These are phyloP conservation scores for Cladobotryum mycophilum DNA, from an alignment of 2,329 filamentous ascomycete genomes.

Conservation along the genomic window DNA sequence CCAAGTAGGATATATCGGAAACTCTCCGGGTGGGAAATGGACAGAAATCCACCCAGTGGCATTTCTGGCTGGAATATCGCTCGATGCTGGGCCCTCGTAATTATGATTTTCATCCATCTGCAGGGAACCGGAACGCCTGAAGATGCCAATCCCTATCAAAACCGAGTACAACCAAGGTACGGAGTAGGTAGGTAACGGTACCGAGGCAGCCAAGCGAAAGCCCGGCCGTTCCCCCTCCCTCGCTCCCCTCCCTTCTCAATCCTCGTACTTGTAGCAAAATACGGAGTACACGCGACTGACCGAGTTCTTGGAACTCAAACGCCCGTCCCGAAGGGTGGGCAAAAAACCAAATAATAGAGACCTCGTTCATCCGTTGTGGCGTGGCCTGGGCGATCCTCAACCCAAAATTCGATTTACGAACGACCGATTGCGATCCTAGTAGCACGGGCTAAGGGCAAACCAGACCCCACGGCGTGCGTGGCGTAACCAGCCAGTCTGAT, in stretches of 20 bases:
- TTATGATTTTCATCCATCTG: no score
- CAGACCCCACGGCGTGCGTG: slow-evolving; percentile 15
- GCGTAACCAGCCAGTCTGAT: slow-evolving; percentile 12
- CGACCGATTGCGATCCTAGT: slow-evolving; percentile 10
- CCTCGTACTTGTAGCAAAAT: no score
- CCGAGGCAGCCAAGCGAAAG: no score
- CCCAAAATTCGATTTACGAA: slow-evolving; percentile 26
- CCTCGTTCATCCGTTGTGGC: slow-evolving; percentile 8
- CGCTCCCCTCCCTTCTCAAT: background rate
- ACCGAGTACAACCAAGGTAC: no score
- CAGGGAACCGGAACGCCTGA: no score
- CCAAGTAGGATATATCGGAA: no score
- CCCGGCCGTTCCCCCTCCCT: background rate
- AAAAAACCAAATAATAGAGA: background rate
- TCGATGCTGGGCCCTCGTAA: no score
- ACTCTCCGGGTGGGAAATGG: background rate
- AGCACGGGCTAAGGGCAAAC: slow-evolving; percentile 22
- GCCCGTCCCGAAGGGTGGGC: background rate
- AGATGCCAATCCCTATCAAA: no score
- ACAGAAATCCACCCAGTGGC: no score
- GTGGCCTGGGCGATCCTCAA: slow-evolving; percentile 18
- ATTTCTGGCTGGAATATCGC: no score
- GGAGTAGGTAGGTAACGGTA: no score
- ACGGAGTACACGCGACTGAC: no score
- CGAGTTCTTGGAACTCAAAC: background rate